A percentile compares a stretch with the other conserved stretches of the same genome.
These are phyloP conservation scores for Marchantia paleacea DNA, from an alignment of 225 moss, liverwort and hornwort genomes.

Conservation along the genomic window DNA sequence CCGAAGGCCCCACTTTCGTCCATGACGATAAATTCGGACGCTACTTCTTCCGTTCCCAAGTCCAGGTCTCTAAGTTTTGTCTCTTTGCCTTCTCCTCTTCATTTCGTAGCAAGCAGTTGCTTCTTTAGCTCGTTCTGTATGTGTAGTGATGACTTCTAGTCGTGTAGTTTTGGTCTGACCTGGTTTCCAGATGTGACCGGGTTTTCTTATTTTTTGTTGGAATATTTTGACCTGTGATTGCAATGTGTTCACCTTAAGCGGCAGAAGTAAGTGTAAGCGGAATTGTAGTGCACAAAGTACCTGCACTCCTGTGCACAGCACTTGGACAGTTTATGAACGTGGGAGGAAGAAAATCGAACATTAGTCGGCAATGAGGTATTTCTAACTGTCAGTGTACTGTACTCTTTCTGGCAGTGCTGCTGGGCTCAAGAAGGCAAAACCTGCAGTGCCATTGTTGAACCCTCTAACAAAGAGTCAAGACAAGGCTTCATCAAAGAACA, in stretches of 20 bases:
- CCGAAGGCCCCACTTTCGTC: conserved; percentile 19
- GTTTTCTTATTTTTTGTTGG: background rate
- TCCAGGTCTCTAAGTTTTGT: conserved; percentile 37
- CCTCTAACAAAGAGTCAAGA: conserved; percentile 16
- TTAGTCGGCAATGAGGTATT: background rate
- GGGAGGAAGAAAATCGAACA: background rate
- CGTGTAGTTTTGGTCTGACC: background rate
- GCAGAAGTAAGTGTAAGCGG: background rate
- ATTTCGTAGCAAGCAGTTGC: conserved; percentile 20
- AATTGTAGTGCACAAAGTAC: background rate
- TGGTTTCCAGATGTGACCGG: background rate
- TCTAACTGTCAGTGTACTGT: conserved; percentile 14
- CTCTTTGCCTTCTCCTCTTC: conserved; percentile 20
- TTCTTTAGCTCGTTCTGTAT: conserved; percentile 29
- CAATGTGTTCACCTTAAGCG: background rate
- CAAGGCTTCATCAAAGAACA: conserved; percentile 22
- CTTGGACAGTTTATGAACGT: background rate
- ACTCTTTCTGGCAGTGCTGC: conserved; percentile 35
- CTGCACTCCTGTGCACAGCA: background rate
- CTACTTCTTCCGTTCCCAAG: conserved; percentile 20
- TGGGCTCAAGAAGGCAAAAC: conserved; percentile 31
- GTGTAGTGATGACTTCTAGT: conserved; percentile 16
- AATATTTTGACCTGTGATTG: background rate
- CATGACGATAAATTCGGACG: conserved; percentile 23
- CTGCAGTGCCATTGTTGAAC: conserved; percentile 15